A percentile compares a stretch with the other conserved stretches of the same genome.
phyloP scores from a whole-genome alignment of 192 early-diverging fungal species.

The Borealophlyctis nickersoniae region DNA sequence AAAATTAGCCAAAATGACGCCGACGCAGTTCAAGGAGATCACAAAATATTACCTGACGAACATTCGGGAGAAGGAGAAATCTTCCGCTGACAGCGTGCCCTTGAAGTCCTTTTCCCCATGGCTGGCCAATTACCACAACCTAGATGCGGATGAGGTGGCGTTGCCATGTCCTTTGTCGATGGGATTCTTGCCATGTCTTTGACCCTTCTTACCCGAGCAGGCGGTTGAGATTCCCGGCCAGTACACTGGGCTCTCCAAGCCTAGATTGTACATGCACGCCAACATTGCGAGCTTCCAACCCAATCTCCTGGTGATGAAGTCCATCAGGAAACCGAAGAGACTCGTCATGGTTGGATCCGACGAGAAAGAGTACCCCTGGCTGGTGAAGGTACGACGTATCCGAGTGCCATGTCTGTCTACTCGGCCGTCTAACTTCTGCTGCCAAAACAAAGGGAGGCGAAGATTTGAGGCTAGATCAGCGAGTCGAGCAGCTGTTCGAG shows the following conservation, averaged over 20 bases:
- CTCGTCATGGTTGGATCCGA: slow-evolving; percentile 70
- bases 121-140: slow-evolving; percentile 39
- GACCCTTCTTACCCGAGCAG: no score
- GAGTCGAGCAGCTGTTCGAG: slow-evolving; percentile 72
- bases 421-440: slow-evolving; percentile 2
- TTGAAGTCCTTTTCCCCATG: slow-evolving; percentile 68
- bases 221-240: slow-evolving; percentile 75
- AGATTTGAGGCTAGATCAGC: slow-evolving; percentile 74
- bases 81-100: slow-evolving; percentile 10
- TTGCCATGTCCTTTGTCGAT: no score
- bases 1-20: slow-evolving; percentile 39
- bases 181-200: not conserved
- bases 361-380: slow-evolving; percentile 67
- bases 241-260: slow-evolving; percentile 56
- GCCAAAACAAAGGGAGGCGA: slow-evolving; percentile 63
- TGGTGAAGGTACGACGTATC: slow-evolving; percentile 63
- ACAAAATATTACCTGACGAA: slow-evolving; percentile 40
- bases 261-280: slow-evolving; percentile 48
- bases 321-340: slow-evolving; percentile 70
- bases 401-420: not conserved
- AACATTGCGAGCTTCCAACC: slow-evolving; percentile 65
- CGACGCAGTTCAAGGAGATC: slow-evolving; percentile 45
- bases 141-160: no score
- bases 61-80: slow-evolving; percentile 41
- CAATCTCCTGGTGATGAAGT: slow-evolving; percentile 62